Evolutionary conservation across 2,329 filamentous ascomycete genomes (phyloP), one percentile per base, ranked within the genome.

Genomic region (Alternaria brassicae): DNA sequence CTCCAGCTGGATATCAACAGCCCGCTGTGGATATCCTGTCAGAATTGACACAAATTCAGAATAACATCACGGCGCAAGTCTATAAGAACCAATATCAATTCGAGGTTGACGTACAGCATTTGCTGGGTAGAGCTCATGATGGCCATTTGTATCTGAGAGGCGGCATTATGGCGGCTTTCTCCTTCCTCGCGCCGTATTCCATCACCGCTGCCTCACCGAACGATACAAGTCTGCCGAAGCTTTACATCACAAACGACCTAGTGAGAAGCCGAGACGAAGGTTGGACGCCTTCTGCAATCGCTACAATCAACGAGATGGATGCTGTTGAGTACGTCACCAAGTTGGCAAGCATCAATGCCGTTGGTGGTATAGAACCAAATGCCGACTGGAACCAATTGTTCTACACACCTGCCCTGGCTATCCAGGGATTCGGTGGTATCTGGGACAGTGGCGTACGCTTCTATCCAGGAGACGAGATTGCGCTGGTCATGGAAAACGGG

Each of bases 331-430:
- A 57, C 32, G 51, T 76, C 7, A 69, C 66, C 4, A 36, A 55
- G 27, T 65, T 68, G 49, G 71, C 69, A 5, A 47, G 48, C 1
- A 54, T 70, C 1, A 78, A 81, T 39, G 70, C 77, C 0, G 37
- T 63, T 8, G 79, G 80, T 4, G 72, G 61, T 19, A 52, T 81
- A 6, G 80, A 82, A 45, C 71, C 72, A 2, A 72, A 82, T 53
- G 77, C 78, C 1, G 80, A 81, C 25, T 82, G 77, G 77, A 81
- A 81, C 52, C 55, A 74, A 6, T 58, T 76, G 12, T 67, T 76
- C 58, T 42, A 44, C 2, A 66, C 21, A 9, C 72, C 73, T 6
- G 49, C 61, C 1, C 15, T 57, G 6, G 58, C 70, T 34, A 69
- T 71, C 1, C 66, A 59, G 25, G 68, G 63, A 9, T 8, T 41